Percentiles rank a stretch among this genome's conserved stretches.
phyloP scores from a whole-genome alignment of 2,329 filamentous ascomycete genomes.

The Pestalotiopsis sp. region DNA sequence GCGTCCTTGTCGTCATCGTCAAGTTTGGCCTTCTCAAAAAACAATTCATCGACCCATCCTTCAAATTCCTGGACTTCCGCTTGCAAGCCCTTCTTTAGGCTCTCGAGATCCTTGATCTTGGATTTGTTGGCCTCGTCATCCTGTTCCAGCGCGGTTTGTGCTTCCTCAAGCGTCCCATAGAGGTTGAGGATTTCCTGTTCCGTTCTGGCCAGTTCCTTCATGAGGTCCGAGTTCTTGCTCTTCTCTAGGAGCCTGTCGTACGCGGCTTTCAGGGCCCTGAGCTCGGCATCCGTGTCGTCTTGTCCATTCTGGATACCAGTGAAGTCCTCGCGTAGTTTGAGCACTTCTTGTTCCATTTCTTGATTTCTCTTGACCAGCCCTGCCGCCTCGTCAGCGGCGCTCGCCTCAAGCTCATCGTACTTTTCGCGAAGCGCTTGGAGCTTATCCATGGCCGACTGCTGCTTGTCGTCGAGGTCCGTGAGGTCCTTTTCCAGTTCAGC shows the following conservation, averaged over 20 bases:
- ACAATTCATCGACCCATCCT: neutral
- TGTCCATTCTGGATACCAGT: neutral
- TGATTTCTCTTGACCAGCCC: neutral
- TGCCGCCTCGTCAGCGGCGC: no score
- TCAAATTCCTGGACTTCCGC: neutral
- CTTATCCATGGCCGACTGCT: no score
- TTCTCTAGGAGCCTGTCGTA: neutral
- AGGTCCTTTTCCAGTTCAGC: neutral
- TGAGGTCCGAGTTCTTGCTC: neutral
- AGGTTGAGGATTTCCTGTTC: neutral
- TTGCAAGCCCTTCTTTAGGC: neutral
- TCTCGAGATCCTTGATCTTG: neutral
- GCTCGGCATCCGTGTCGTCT: neutral
- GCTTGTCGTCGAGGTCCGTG: no score
- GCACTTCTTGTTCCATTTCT: neutral
- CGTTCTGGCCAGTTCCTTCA: slow-evolving; percentile 1
- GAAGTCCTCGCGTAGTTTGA: neutral
- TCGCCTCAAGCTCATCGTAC: no score
- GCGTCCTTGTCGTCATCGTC: neutral
- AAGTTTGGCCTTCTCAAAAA: neutral
- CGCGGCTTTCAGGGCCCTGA: neutral
- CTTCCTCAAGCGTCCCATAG: no score
- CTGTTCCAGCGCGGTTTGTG: no score
- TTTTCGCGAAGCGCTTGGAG: no score
- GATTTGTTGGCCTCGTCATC: neutral